Evolutionary conservation across 345 rosid genomes (phyloP), one percentile per base, ranked within the genome.

Genomic region (Carallia brachiata): DNA sequence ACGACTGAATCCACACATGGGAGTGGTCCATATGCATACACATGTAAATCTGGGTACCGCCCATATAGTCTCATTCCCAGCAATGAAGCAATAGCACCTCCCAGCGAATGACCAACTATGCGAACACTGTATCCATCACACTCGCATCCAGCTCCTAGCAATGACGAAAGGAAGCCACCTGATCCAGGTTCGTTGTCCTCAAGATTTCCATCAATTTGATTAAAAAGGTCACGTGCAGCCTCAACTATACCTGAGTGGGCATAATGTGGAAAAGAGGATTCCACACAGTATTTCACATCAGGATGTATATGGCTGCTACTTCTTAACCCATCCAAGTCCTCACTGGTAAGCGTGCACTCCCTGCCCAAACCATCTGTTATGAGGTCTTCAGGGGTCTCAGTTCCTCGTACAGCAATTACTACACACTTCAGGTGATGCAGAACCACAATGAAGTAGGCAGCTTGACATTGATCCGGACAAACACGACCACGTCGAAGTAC

Each of bases 351-450:
- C 36, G 82, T 73, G 72, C 89, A 81, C 6, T 88, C 97, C 75
- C 74, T 84, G 57, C 97, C 93, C 76, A 91, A 86, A 63, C 96
- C 96, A 75, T 94, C 98, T 30, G 89, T 94, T 73, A 94, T 90
- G 78, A 94, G 97, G 76, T 94, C 98, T 80, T 94, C 98, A 30
- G 93, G 89, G 36, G 96, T 88, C 86, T 94, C 97, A 50, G 97
- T 94, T 82, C 98, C 97, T 68, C 96, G 88, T 64, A 94, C 85
- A 70, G 96, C 83, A 80, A 94, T 78, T 15, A 94, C 96, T 60
- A 94, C 85, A 53, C 88, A 76, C 75, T 84, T 81, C 34, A 82
- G 73, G 71, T 91, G 84, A 73, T 91, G 96, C 66, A 89, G 84
- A 76, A 91, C 96, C 67, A 88, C 90, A 77, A 90, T 73, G 54